Percentiles rank a stretch among this genome's conserved stretches.
Conservation (phyloP, 768 basidiomycete genomes). For the Goffeauzyma gilvescens region DNA sequence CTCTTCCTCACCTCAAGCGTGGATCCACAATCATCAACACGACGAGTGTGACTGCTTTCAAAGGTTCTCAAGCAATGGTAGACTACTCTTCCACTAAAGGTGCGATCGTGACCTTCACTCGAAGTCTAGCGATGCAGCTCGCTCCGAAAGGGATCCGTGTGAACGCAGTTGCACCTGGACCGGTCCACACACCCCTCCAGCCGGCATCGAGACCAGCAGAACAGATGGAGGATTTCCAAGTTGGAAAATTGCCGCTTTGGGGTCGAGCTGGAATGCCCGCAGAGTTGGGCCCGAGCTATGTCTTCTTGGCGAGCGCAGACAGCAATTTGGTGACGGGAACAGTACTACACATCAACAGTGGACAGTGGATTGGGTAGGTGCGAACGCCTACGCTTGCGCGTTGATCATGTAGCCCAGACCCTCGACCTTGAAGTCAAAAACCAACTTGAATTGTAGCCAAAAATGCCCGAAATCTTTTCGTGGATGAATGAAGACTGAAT, state of each 20-base stretch:
- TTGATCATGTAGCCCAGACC: too few species aligned
- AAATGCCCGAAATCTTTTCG: too few species aligned
- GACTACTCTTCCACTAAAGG: slow-evolving; percentile 48
- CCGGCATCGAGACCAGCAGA: slow-evolving; percentile 41
- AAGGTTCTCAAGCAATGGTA: slow-evolving; percentile 29
- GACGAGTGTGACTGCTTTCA: slow-evolving; percentile 42
- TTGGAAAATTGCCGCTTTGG: slow-evolving; percentile 37
- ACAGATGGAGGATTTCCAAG: slow-evolving; percentile 41
- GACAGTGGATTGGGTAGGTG: slow-evolving; percentile 27
- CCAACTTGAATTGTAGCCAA: too few species aligned
- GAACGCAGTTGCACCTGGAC: slow-evolving; percentile 35
- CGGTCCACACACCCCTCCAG: slow-evolving; percentile 40
- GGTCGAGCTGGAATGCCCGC: slow-evolving; percentile 41
- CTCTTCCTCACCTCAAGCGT: slow-evolving; percentile 43
- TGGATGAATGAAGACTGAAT: not conserved
- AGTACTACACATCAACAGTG: slow-evolving; percentile 21
- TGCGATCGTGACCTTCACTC: slow-evolving; percentile 43
- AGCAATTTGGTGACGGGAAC: slow-evolving; percentile 25
- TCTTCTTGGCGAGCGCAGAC: slow-evolving; percentile 27
- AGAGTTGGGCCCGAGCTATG: slow-evolving; percentile 35
- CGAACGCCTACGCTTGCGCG: too few species aligned
- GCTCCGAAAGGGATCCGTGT: slow-evolving; percentile 44
- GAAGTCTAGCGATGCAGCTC: slow-evolving; percentile 40
- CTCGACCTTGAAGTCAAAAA: too few species aligned
- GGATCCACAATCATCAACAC: slow-evolving; percentile 45